These are phyloP conservation scores for Linderina pennispora DNA, from an alignment of 192 early-diverging fungal genomes.

Conservation along the genomic window DNA sequence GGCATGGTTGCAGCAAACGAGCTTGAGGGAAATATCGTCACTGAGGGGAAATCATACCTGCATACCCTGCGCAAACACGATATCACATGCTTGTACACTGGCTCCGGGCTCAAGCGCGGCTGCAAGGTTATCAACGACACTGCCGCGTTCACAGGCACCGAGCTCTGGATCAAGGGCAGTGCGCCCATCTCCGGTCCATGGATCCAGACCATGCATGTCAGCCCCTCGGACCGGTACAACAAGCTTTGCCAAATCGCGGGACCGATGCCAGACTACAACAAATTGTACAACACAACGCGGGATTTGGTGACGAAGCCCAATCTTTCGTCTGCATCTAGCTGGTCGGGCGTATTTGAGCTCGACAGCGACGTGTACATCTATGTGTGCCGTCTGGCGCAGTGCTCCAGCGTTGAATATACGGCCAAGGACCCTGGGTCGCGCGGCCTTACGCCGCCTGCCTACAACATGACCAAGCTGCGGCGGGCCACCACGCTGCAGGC, in stretches of 20 bases:
- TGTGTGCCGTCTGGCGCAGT: conserved; percentile 34
- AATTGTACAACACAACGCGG: conserved; percentile 2
- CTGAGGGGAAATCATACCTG: background rate
- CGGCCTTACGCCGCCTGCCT: conserved; percentile 24
- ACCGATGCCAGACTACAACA: conserved; percentile 19
- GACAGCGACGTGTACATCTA: conserved; percentile 48
- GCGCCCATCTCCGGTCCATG: conserved; percentile 32
- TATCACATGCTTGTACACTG: conserved; percentile 28
- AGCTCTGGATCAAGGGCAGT: conserved; percentile 45
- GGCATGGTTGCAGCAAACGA: conserved; percentile 7
- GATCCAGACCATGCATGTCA: conserved; percentile 36
- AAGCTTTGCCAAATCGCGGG: conserved; percentile 31
- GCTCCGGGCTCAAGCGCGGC: conserved; percentile 21
- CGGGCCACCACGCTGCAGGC: background rate
- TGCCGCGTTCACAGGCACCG: conserved; percentile 14
- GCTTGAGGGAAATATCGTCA: conserved; percentile 13
- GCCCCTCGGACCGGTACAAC: conserved; percentile 34
- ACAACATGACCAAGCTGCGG: too few relatives aligned
- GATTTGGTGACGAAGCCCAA: conserved; percentile 16
- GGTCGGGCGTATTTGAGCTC: conserved; percentile 30
- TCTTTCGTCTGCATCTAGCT: conserved; percentile 6
- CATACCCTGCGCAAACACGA: conserved; percentile 19
- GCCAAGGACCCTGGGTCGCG: background rate
- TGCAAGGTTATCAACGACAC: conserved; percentile 1
- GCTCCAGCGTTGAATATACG: conserved; percentile 20